Conservation (phyloP, 2,329 filamentous ascomycete species). For the Aureobasidium sp. region DNA sequence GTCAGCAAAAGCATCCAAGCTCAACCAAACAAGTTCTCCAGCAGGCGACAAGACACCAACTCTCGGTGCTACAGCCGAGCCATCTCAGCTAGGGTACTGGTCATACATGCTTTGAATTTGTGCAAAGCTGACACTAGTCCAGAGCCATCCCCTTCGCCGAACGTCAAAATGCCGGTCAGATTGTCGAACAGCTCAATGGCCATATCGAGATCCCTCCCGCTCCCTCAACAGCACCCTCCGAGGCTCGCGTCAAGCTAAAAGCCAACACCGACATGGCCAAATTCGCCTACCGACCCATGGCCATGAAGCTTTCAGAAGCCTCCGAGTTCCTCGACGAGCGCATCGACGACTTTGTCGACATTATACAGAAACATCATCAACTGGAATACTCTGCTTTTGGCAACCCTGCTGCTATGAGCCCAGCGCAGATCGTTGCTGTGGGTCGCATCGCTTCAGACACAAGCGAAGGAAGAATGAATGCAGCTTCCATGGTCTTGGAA, state of each 20-base stretch:
- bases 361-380: constrained; percentile 66
- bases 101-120: background rate
- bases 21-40: constrained; percentile 45
- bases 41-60: constrained; percentile 32
- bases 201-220: constrained; percentile 52
- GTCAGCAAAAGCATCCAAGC: constrained; percentile 39
- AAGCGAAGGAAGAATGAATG: constrained; percentile 77
- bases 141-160: constrained; percentile 61
- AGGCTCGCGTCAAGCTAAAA: constrained; percentile 75
- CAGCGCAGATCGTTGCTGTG: constrained; percentile 79
- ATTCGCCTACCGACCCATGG: constrained; percentile 83
- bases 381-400: constrained; percentile 78
- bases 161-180: constrained; percentile 70
- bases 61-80: background rate
- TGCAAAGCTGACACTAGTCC: constrained; percentile 22
- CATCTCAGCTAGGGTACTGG: constrained; percentile 3
- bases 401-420: constrained; percentile 77
- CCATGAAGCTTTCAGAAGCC: constrained; percentile 88
- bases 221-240: constrained; percentile 63
- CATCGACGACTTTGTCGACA: constrained; percentile 79
- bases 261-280: constrained; percentile 86
- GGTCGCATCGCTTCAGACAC: constrained; percentile 87
- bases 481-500: constrained; percentile 79
- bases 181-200: constrained; percentile 75
- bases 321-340: constrained; percentile 91